Base-by-base conservation (phyloP, 371 early-diverging fungal genomes). In the Zopfochytrium polystomum region DNA sequence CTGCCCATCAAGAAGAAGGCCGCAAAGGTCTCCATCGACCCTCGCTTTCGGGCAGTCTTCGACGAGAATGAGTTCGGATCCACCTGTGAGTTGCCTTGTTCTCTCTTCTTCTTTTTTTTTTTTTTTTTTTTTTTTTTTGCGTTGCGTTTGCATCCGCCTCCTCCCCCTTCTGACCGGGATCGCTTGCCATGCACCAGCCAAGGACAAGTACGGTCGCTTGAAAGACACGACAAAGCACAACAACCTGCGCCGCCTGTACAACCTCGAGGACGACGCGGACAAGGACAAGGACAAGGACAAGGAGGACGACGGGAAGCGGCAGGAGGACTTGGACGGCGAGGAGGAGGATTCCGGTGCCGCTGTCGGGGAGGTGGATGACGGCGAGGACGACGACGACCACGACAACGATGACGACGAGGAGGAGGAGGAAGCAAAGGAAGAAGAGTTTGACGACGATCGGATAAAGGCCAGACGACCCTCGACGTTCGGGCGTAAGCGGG, bases 171-270 rank as follows among this genome's bases (percentile, higher is more conserved):
- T 20, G 35, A 56, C 13, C 23, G 31, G 1, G n/a, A n/a, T n/a
- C n/a, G n/a, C n/a, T n/a, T n/a, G 26, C 43, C 22, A 44, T 42
- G 38, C 45, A 2, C 53, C 42, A 62, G 69, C 87, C 70, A 83
- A 80, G 68, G 97, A 97, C 74, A 86, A 89, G 62, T 95, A 94
- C 58, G 97, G 97, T 43, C 85, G 93, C 30, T 73, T 72, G 35
- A 29, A 26, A 22, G 63, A 73, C 49, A 23, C 35, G 22, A 26
- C 54, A 1, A 53, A 33, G 29, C 56, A 47, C 44, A 48, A 53
- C 20, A 78, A 77, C 3, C 51, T 80, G 58, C 54, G 73, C 64
- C 55, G 73, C 44, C 76, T 70, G 54, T 80, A 80, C 58, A 63
- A 83, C 30, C 56, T 90, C 29, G 75, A 79, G 5, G 73, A 82